Base-by-base conservation (phyloP, 352 stramenopile species). In the Globisporangium lucens region DNA sequence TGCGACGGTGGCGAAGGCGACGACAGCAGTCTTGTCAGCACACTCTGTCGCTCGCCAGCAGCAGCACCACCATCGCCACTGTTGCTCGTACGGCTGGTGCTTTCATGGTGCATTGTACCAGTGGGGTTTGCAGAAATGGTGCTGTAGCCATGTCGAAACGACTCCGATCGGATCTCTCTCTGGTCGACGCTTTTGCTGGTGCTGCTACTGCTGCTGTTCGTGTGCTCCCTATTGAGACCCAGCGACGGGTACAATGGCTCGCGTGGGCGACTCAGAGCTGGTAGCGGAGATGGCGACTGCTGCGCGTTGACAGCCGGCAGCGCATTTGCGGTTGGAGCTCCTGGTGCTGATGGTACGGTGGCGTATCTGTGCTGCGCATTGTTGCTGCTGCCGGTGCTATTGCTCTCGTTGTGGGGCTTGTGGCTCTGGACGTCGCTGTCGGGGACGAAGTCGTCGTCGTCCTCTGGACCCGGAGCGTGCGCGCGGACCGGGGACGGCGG, bases 151-250 rank as follows among this genome's bases (percentile, higher is more conserved):
- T 70, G 49, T 8, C 51, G 43, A n/a, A n/a, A 27, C 20, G 52
- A 55, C 24, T 59, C 59, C 2, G 67, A 70, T 47, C 43, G 65
- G 22, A 67, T 43, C 56, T 47, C 58, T 27, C 49, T 66, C 22
- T 49, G 62, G 41, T 52, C 13, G 24, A 41, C 12, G 49, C 38
- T 24, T 17, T 3, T 53, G 65, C 2, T 49, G 7, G 24, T 12
- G 7, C 20, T 24, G 22, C 12, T 41, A 3, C 22, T 33, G 35
- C 12, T 41, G 6, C 33, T 33, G 35, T 22, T 53, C 24, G 13
- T 51, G 13, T 22, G 41, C 15, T 49, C 41, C 15, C 10, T 47
- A 13, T 43, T 27, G 7, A 30, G 13, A 17, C 57, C 51, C 36
- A 66, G 22, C 43, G 22, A 56, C 20, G 65, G 56, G 12, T 59